Evolutionary conservation across 2,329 filamentous ascomycete species (phyloP).

Genomic region (Paradendryphiella salina): DNA sequence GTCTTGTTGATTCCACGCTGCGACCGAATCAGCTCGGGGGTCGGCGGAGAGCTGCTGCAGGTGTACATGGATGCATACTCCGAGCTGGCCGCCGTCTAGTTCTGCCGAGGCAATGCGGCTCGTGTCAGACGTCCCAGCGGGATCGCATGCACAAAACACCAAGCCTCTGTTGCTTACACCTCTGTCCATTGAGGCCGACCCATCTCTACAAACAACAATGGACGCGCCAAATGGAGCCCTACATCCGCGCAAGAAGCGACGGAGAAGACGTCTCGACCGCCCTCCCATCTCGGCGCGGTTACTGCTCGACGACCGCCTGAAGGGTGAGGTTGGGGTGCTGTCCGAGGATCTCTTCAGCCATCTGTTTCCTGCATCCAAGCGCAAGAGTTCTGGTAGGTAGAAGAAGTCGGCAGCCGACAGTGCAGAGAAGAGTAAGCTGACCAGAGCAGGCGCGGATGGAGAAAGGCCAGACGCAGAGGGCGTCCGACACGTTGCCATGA

Average conservation of each 20-base stretch:
- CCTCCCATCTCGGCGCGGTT: slow-evolving; percentile 77
- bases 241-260: slow-evolving; percentile 55
- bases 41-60: slow-evolving; percentile 3
- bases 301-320: slow-evolving; percentile 81
- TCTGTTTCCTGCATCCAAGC: slow-evolving; percentile 64
- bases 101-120: slow-evolving; percentile 31
- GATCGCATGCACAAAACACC: slow-evolving; percentile 22
- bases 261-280: slow-evolving; percentile 64
- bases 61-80: neutral
- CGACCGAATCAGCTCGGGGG: neutral
- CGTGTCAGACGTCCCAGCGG: slow-evolving; percentile 2
- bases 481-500: slow-evolving; percentile 68
- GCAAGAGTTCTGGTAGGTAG: slow-evolving; percentile 25
- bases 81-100: slow-evolving; percentile 7
- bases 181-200: slow-evolving; percentile 17
- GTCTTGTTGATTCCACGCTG: neutral
- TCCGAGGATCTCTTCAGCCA: slow-evolving; percentile 85
- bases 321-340: slow-evolving; percentile 81
- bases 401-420: neutral
- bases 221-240: slow-evolving; percentile 37
- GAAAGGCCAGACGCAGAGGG: slow-evolving; percentile 14
- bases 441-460: slow-evolving; percentile 9
- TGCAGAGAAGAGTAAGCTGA: slow-evolving; percentile 1
- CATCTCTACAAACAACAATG: slow-evolving; percentile 23
- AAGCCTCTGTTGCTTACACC: slow-evolving; percentile 14